Conservation (phyloP, 2,329 filamentous ascomycete genomes). For the Thelonectria discophora region DNA sequence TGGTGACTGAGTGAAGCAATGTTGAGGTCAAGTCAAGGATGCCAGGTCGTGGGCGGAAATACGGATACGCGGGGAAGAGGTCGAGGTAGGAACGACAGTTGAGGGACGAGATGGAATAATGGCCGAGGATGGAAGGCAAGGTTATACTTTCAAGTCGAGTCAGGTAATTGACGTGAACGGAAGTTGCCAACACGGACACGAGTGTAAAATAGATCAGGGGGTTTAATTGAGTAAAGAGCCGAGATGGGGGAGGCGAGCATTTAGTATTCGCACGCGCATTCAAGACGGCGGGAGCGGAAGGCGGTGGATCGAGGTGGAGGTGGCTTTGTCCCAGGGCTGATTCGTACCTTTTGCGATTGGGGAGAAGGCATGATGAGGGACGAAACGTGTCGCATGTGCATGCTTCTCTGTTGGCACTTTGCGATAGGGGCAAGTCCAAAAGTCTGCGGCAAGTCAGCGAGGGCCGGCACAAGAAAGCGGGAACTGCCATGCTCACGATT, state of each 20-base stretch:
- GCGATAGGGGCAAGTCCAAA: background rate
- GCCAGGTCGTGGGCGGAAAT: background rate
- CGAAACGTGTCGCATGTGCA: background rate
- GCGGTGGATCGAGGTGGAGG: slow-evolving; percentile 17
- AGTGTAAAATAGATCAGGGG: slow-evolving; percentile 9
- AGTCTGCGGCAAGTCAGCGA: slow-evolving; percentile 16
- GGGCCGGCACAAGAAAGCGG: slow-evolving; percentile 7
- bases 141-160: background rate
- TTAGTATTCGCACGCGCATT: slow-evolving; percentile 15
- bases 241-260: slow-evolving; percentile 23
- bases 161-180: background rate
- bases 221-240: slow-evolving; percentile 24
- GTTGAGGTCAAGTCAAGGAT: background rate
- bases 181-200: slow-evolving; percentile 4
- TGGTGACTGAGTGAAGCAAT: background rate
- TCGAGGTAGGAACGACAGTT: background rate
- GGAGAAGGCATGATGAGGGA: background rate
- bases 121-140: background rate
- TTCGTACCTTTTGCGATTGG: no score
- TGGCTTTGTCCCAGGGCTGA: slow-evolving; percentile 3
- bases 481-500: slow-evolving; percentile 4
- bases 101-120: background rate
- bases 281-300: slow-evolving; percentile 14
- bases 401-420: background rate
- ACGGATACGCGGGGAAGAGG: background rate